A percentile compares a stretch with the other conserved stretches of the same genome.
Evolutionary conservation across 352 stramenopile species (phyloP).

Genomic region (Saprolegnia diclina): DNA sequence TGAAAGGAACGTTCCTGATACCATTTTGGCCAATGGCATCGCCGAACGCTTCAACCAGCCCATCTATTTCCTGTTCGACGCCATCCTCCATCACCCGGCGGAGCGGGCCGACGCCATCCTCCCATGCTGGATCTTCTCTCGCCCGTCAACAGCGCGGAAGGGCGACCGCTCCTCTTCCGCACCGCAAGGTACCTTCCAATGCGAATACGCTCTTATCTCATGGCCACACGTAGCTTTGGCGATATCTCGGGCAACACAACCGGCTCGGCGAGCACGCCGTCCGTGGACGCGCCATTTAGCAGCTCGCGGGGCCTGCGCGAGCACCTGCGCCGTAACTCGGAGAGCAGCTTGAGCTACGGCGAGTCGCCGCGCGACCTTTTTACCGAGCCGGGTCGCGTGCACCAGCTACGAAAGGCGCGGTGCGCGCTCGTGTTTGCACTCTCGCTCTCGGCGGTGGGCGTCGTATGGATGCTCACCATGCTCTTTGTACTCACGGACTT

Average conservation of each 20-base stretch:
- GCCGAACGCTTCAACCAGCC: neutral
- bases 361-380: neutral
- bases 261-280: neutral
- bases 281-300: neutral
- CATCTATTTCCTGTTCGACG: neutral
- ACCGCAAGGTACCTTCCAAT: slow-evolving; percentile 1
- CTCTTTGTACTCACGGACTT: slow-evolving; percentile 7
- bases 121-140: neutral
- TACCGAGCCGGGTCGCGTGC: neutral
- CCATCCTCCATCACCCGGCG: neutral
- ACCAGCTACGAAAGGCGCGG: slow-evolving; percentile 2
- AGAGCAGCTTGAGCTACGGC: slow-evolving; percentile 2
- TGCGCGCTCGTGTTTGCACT: slow-evolving; percentile 11
- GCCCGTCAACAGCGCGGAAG: neutral
- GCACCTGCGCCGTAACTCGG: slow-evolving; percentile 12
- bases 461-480: neutral
- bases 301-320: slow-evolving; percentile 10
- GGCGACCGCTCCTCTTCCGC: slow-evolving; percentile 1
- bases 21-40: neutral
- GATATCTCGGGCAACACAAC: neutral
- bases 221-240: slow-evolving; percentile 1
- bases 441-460: neutral
- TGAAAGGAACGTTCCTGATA: neutral
- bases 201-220: neutral
- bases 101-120: neutral